Percentiles rank a stretch among this genome's conserved stretches.
Evolutionary conservation across 345 rosid genomes (phyloP).

Genomic region (Brassica rapa): DNA sequence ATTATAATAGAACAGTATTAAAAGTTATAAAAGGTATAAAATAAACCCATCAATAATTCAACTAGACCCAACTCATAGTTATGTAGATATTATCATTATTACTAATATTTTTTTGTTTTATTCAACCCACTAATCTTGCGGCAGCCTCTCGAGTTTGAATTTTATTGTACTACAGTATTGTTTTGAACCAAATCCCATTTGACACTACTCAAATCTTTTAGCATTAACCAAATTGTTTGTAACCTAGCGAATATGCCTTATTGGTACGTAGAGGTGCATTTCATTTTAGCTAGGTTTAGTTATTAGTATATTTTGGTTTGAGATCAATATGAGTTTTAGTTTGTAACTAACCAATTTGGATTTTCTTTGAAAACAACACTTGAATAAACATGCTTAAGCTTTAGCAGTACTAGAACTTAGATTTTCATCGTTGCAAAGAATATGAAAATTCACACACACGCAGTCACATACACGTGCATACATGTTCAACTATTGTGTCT

Average conservation of each 20-base stretch:
- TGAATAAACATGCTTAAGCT: background rate
- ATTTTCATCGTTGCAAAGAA: background rate
- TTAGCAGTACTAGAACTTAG: background rate
- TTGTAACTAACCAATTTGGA: background rate
- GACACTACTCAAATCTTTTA: slow-evolving; percentile 11
- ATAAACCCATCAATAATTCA: slow-evolving; percentile 13
- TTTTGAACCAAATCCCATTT: slow-evolving; percentile 14
- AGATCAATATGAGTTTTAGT: background rate
- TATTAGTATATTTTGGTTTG: background rate
- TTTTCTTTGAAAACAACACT: background rate
- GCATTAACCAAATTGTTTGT: slow-evolving; percentile 2
- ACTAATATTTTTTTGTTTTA: background rate
- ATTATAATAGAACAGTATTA: background rate
- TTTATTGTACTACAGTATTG: background rate
- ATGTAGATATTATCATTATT: background rate
- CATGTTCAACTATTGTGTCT: slow-evolving; percentile 13
- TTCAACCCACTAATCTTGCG: slow-evolving; percentile 24
- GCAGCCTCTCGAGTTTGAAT: slow-evolving; percentile 27
- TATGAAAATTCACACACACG: background rate
- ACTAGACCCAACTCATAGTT: slow-evolving; percentile 34
- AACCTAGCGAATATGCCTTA: background rate
- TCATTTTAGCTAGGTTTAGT: background rate
- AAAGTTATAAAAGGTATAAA: background rate
- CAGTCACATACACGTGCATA: background rate
- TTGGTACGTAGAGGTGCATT: background rate